Percentiles rank a stretch among this genome's conserved stretches.
Evolutionary conservation across 2,329 filamentous ascomycete genomes (phyloP).

Genomic region (Nothophoma quercina): DNA sequence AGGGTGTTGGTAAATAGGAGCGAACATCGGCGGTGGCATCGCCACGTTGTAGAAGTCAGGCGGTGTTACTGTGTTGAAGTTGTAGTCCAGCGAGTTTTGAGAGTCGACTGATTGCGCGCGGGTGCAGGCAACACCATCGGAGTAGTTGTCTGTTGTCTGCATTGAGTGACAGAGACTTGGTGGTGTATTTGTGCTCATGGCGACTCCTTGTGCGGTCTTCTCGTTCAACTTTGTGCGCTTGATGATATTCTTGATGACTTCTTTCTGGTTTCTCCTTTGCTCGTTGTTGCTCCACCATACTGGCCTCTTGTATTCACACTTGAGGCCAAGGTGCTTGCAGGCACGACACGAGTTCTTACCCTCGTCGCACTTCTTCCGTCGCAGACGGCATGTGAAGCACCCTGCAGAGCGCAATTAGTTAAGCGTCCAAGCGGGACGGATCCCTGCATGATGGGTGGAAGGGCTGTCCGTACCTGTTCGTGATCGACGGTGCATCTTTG

Average conservation of each 20-base stretch:
- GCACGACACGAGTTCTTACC: conserved; percentile 69
- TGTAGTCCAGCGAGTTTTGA: conserved; percentile 69
- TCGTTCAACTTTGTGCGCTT: conserved; percentile 95
- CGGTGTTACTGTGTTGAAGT: conserved; percentile 70
- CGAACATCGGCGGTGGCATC: conserved; percentile 62
- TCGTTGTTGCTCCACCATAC: conserved; percentile 98
- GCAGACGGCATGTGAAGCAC: conserved; percentile 72
- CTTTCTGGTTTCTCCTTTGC: conserved; percentile 84
- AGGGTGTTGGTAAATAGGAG: conserved; percentile 57
- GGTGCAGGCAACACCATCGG: conserved; percentile 72
- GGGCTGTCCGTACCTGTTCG: conserved; percentile 78
- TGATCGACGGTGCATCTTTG: conserved; percentile 92
- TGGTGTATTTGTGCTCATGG: conserved; percentile 67
- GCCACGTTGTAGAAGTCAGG: conserved; percentile 66
- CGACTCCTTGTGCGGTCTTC: conserved; percentile 69
- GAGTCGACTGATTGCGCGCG: conserved; percentile 83
- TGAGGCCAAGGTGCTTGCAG: conserved; percentile 76
- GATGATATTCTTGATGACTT: conserved; percentile 95
- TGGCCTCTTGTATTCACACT: conserved; percentile 95
- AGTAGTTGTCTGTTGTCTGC: conserved; percentile 80
- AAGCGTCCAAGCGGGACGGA: conserved; percentile 41
- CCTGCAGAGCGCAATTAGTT: conserved; percentile 57
- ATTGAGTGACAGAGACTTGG: conserved; percentile 83
- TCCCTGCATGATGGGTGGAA: conserved; percentile 46
- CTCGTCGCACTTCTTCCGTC: conserved; percentile 75